A percentile compares a stretch with the other conserved stretches of the same genome.
Conservation (phyloP, 1,139 yeast genomes). For the Saccharomyces hybrid region DNA sequence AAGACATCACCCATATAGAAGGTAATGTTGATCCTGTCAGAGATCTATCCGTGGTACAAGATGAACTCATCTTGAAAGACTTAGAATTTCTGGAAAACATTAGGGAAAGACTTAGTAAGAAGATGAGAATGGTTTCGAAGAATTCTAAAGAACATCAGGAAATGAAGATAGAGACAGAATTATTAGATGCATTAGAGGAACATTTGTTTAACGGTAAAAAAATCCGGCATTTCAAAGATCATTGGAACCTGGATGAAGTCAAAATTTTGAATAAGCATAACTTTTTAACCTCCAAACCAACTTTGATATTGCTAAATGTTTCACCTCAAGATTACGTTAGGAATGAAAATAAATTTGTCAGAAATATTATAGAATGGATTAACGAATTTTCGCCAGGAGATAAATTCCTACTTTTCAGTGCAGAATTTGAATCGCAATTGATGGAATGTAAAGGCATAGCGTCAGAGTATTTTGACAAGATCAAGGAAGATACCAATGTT, state of each 20-base stretch:
- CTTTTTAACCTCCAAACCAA: constrained; percentile 64
- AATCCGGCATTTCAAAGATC: constrained; percentile 35
- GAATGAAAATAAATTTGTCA: constrained; percentile 39
- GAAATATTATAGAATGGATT: constrained; percentile 46
- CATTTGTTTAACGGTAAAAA: constrained; percentile 53
- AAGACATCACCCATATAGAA: constrained; percentile 67
- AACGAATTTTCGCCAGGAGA: constrained; percentile 48
- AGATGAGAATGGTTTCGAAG: constrained; percentile 36
- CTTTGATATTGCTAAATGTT: constrained; percentile 54
- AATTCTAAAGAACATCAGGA: constrained; percentile 31
- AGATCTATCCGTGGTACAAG: constrained; percentile 60
- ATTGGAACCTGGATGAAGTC: constrained; percentile 52
- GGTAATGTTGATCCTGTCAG: constrained; percentile 55
- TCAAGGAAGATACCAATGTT: not conserved
- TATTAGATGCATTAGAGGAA: constrained; percentile 43
- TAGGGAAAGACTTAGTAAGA: constrained; percentile 40
- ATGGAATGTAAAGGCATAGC: constrained; percentile 26
- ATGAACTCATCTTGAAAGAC: constrained; percentile 66
- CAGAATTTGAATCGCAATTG: constrained; percentile 46
- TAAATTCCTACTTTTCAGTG: constrained; percentile 49
- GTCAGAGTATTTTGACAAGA: constrained; percentile 10
- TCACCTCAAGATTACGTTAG: constrained; percentile 45
- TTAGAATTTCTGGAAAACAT: constrained; percentile 56
- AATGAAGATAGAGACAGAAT: constrained; percentile 38
- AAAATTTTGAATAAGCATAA: constrained; percentile 51